A percentile compares a stretch with the other conserved stretches of the same genome.
Evolutionary conservation across 176 grass and related monocot genomes (phyloP).

Genomic region (Hordeum vulgare): DNA sequence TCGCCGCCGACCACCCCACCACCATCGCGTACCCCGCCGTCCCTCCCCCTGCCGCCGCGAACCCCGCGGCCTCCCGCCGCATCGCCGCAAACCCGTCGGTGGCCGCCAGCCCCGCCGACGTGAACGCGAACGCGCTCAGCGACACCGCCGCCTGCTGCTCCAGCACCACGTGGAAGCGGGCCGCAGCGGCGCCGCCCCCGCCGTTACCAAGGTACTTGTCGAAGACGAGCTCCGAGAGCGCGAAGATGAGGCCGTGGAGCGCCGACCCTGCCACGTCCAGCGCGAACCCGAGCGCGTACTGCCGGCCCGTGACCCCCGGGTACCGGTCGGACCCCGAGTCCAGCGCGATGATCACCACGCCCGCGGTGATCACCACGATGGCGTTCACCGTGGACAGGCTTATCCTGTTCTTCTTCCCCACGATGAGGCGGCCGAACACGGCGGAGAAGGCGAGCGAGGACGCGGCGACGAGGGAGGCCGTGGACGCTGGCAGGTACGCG

Average conservation of each 20-base stretch:
- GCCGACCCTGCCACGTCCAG: constrained; percentile 75
- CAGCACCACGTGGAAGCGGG: constrained; percentile 72
- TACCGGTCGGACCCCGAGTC: constrained; percentile 73
- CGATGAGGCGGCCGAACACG: constrained; percentile 63
- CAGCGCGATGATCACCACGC: constrained; percentile 62
- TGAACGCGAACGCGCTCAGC: constrained; percentile 69
- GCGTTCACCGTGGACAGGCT: constrained; percentile 58
- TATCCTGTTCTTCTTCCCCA: constrained; percentile 65
- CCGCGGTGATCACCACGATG: constrained; percentile 60
- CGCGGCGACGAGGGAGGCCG: constrained; percentile 72
- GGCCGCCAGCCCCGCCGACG: constrained; percentile 42
- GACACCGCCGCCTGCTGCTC: constrained; percentile 93
- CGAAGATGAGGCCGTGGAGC: constrained; percentile 89
- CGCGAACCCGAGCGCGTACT: constrained; percentile 61
- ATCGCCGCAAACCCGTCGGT: constrained; percentile 52
- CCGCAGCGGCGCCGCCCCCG: neutral
- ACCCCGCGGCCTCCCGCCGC: constrained; percentile 44
- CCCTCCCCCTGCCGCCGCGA: constrained; percentile 21
- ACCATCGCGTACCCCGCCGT: constrained; percentile 46
- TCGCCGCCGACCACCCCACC: constrained; percentile 59
- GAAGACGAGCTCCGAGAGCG: constrained; percentile 85
- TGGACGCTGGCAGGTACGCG: constrained; percentile 83
- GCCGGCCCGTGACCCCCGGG: constrained; percentile 39
- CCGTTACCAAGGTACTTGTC: neutral
- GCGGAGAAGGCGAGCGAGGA: constrained; percentile 77